These are phyloP conservation scores for Elongisporangium anandrum DNA, from an alignment of 352 stramenopile genomes.

Conservation along the genomic window DNA sequence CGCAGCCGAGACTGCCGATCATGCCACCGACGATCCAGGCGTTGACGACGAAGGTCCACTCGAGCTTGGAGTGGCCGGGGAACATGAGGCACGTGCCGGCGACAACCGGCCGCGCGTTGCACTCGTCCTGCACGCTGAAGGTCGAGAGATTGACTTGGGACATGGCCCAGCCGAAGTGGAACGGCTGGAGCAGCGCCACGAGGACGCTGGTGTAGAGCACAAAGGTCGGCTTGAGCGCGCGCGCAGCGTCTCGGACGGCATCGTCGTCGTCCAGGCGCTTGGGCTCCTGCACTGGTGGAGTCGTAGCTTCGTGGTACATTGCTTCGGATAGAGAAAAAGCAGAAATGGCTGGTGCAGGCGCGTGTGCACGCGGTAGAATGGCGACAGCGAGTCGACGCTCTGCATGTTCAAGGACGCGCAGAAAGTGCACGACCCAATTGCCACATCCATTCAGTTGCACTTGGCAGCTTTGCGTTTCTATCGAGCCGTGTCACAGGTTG, in stretches of 20 bases:
- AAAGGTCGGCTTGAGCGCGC: slow-evolving; percentile 14
- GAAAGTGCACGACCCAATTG: not conserved
- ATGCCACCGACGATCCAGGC: slow-evolving; percentile 56
- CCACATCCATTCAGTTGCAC: not conserved
- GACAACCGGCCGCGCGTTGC: slow-evolving; percentile 24
- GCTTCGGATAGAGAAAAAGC: not conserved
- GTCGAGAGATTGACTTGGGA: slow-evolving; percentile 47
- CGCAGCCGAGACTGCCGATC: slow-evolving; percentile 36
- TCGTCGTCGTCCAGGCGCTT: not conserved
- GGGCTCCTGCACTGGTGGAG: not conserved
- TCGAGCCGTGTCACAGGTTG: not conserved
- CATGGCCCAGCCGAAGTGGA: slow-evolving; percentile 54
- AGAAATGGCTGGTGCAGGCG: not conserved
- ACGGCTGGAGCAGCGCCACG: slow-evolving; percentile 31
- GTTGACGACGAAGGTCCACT: slow-evolving; percentile 27
- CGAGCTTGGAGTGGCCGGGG: slow-evolving; percentile 34
- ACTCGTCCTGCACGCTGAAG: slow-evolving; percentile 37
- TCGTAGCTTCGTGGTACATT: not conserved
- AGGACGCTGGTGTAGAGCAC: slow-evolving; percentile 37
- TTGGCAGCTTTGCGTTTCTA: not conserved
- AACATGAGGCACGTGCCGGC: slow-evolving; percentile 58
- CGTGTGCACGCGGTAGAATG: not conserved
- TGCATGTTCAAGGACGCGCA: not conserved
- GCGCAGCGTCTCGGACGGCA: not conserved
- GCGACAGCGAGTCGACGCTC: not conserved